phyloP scores from a whole-genome alignment of 2,329 filamentous ascomycete genomes.

The Aspergillus glaucus region DNA sequence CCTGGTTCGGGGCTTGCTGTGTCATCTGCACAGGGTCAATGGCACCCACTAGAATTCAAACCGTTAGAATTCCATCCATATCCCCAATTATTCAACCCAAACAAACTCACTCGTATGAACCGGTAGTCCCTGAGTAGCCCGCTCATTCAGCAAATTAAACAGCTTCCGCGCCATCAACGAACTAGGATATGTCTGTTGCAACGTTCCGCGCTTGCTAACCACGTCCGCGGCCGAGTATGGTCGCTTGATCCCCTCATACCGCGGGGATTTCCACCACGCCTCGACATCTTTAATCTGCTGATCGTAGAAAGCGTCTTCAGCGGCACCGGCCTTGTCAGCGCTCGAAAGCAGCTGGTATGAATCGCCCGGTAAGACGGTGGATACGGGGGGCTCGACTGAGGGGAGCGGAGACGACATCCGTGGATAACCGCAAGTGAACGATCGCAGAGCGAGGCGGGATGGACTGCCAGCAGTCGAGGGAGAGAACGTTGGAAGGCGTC shows the following conservation, averaged over 20 bases:
- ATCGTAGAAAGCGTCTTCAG: constrained; percentile 80
- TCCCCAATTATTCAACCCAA: neutral
- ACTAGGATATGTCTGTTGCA: constrained; percentile 83
- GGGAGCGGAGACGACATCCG: constrained; percentile 49
- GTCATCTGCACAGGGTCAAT: constrained; percentile 99
- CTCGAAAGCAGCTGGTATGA: constrained; percentile 81
- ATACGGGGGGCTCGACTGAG: constrained; percentile 56
- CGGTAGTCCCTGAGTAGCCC: constrained; percentile 70
- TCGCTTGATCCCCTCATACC: constrained; percentile 82
- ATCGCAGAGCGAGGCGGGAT: constrained; percentile 22
- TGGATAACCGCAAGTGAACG: constrained; percentile 33
- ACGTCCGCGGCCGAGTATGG: constrained; percentile 88
- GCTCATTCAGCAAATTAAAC: constrained; percentile 78
- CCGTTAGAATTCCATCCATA: constrained; percentile 7
- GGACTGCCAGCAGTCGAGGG: constrained; percentile 14
- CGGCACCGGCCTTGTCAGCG: constrained; percentile 65
- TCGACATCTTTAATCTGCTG: constrained; percentile 79
- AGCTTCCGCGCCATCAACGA: constrained; percentile 93
- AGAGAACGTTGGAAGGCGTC: constrained; percentile 19
- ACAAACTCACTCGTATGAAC: constrained; percentile 72
- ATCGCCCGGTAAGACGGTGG: constrained; percentile 59
- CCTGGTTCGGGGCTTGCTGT: constrained; percentile 91
- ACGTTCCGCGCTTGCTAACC: constrained; percentile 82
- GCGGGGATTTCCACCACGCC: constrained; percentile 81
- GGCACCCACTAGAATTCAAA: constrained; percentile 66